Conservation (phyloP, 139 green algal genomes). For the Coccomyxa sp. region DNA sequence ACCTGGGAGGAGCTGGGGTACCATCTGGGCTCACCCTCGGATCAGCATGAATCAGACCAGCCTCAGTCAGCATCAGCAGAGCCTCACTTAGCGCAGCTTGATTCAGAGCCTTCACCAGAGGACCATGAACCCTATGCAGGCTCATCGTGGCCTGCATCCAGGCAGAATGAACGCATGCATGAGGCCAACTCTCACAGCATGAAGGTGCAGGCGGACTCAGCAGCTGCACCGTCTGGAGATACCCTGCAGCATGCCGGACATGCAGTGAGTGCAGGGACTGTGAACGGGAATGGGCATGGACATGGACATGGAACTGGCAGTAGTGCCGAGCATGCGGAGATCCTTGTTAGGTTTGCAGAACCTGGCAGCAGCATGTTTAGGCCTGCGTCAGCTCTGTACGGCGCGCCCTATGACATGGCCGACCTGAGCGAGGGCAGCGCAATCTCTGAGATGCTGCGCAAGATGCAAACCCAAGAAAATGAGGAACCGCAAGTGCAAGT, state of each 20-base stretch:
- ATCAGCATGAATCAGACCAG: too few species aligned
- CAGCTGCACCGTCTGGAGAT: not conserved
- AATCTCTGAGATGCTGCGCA: constrained; percentile 11
- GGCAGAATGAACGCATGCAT: constrained; percentile 7
- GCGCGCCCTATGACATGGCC: constrained; percentile 49
- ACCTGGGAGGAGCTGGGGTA: constrained; percentile 65
- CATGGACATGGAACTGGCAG: not conserved
- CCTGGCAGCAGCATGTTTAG: constrained; percentile 23
- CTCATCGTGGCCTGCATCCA: not conserved
- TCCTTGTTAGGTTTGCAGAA: constrained; percentile 46
- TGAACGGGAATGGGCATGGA: not conserved
- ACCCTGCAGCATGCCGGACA: not conserved
- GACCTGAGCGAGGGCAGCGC: constrained; percentile 21
- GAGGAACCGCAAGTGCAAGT: too few species aligned
- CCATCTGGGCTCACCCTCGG: too few species aligned
- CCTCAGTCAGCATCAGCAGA: not conserved
- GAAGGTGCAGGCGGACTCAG: not conserved
- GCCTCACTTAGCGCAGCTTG: not conserved
- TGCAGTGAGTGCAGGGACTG: not conserved
- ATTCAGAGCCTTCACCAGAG: not conserved
- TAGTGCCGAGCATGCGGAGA: not conserved
- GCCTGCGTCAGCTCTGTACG: constrained; percentile 32
- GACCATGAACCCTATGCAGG: not conserved
- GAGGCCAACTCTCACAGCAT: not conserved
- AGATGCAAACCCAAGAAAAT: not conserved